phyloP scores from a whole-genome alignment of 176 grass and related monocot species.

The Triticum monococcum region DNA sequence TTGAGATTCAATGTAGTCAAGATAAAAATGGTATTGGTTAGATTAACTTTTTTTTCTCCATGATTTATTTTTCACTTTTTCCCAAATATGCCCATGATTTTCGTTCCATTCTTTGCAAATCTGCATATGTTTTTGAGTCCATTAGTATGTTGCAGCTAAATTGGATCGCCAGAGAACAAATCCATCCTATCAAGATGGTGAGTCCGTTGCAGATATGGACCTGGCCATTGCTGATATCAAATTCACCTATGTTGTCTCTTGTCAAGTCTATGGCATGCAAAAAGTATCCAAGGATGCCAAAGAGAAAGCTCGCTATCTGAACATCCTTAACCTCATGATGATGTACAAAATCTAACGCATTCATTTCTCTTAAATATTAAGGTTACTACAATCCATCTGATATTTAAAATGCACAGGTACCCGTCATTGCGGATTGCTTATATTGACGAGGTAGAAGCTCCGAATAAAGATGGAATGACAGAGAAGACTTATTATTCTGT shows the following conservation, averaged over 20 bases:
- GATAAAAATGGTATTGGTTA: constrained; percentile 54
- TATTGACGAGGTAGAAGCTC: constrained; percentile 76
- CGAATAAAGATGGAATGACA: constrained; percentile 30
- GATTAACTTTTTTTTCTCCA: not conserved
- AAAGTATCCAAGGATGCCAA: constrained; percentile 54
- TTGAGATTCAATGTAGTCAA: constrained; percentile 63
- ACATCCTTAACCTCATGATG: constrained; percentile 89
- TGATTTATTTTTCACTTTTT: constrained; percentile 1
- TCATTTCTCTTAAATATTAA: not conserved
- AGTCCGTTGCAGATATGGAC: not conserved
- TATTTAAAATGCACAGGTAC: constrained; percentile 43
- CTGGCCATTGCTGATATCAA: constrained; percentile 85
- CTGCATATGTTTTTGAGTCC: constrained; percentile 1
- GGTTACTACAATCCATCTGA: constrained; percentile 17
- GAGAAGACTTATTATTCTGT: constrained; percentile 94
- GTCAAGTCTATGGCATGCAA: constrained; percentile 89
- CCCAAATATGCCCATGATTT: not conserved
- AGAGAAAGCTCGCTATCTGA: constrained; percentile 64
- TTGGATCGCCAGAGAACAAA: constrained; percentile 24
- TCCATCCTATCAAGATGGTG: constrained; percentile 28
- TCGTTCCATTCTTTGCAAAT: not conserved
- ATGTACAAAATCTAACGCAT: constrained; percentile 36
- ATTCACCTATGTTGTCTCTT: constrained; percentile 96
- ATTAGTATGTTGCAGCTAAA: constrained; percentile 42
- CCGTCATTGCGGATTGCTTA: constrained; percentile 85